phyloP scores from a whole-genome alignment of 202 grass and related monocot genomes.

The Digitaria exilis region DNA sequence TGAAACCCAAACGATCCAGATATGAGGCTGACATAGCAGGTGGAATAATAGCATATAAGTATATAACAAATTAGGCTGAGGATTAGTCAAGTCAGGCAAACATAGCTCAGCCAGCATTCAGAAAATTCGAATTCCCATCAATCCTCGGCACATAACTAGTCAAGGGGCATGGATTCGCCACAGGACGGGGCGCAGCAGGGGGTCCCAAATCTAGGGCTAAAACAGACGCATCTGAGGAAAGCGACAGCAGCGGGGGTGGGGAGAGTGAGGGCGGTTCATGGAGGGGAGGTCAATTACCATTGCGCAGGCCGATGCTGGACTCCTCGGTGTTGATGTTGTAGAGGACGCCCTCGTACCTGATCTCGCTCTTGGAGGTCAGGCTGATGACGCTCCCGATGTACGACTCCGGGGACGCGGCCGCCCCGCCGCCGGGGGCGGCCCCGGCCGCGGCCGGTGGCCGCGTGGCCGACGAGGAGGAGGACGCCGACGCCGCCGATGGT shows the following conservation, averaged over 20 bases:
- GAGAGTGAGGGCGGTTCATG: too few species aligned
- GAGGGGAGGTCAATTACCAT: constrained; percentile 50
- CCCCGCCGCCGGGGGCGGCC: constrained; percentile 17
- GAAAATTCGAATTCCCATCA: neutral
- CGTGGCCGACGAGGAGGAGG: constrained; percentile 20
- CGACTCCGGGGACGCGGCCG: constrained; percentile 47
- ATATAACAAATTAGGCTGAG: neutral
- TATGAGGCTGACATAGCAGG: neutral
- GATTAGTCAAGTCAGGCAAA: neutral
- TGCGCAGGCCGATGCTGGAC: constrained; percentile 73
- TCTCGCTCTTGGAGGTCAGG: constrained; percentile 85
- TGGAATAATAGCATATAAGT: neutral
- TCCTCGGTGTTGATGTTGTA: constrained; percentile 82
- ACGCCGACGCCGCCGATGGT: constrained; percentile 35
- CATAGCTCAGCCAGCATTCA: neutral
- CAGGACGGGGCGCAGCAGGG: neutral
- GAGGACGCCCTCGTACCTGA: constrained; percentile 90
- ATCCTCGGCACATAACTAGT: neutral
- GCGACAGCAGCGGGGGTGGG: neutral
- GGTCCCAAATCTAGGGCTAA: constrained; percentile 31
- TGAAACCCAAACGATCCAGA: neutral
- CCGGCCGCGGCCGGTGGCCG: constrained; percentile 12
- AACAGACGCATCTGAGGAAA: constrained; percentile 30
- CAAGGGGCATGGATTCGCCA: neutral
- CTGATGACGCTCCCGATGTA: constrained; percentile 88